Conservation (phyloP, 2,329 filamentous ascomycete genomes). For the Penicillium sp. region DNA sequence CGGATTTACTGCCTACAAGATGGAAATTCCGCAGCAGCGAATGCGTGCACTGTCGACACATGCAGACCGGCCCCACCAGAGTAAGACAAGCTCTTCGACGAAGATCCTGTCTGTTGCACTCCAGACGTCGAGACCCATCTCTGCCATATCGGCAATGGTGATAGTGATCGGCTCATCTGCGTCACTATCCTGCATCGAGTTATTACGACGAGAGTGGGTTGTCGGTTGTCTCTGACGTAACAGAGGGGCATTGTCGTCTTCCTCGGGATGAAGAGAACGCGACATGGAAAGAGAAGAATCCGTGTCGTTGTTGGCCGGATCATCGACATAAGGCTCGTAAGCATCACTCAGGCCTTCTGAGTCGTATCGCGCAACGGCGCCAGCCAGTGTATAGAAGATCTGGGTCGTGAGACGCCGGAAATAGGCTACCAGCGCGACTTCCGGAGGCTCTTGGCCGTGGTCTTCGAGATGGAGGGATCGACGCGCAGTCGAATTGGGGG, state of each 20-base stretch:
- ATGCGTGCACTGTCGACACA: slow-evolving; percentile 42
- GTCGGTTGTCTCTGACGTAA: slow-evolving; percentile 19
- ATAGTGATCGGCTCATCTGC: slow-evolving; percentile 33
- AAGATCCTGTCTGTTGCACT: slow-evolving; percentile 45
- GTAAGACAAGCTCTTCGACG: slow-evolving; percentile 41
- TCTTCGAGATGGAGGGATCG: slow-evolving; percentile 28
- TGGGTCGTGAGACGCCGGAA: slow-evolving; percentile 47
- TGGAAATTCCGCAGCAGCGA: slow-evolving; percentile 46
- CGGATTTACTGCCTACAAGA: slow-evolving; percentile 29
- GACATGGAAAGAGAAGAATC: slow-evolving; percentile 23
- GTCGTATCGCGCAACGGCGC: slow-evolving; percentile 42
- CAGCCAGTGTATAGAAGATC: slow-evolving; percentile 43
- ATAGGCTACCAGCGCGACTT: slow-evolving; percentile 48
- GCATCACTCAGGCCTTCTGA: slow-evolving; percentile 23
- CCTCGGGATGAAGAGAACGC: slow-evolving; percentile 22
- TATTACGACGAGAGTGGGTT: slow-evolving; percentile 1
- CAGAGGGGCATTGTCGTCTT: slow-evolving; percentile 27
- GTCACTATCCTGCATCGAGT: slow-evolving; percentile 1
- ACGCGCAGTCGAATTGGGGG: slow-evolving; percentile 22
- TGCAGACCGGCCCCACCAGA: slow-evolving; percentile 45
- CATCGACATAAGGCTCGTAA: slow-evolving; percentile 18
- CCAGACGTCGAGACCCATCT: slow-evolving; percentile 49
- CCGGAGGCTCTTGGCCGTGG: slow-evolving; percentile 35
- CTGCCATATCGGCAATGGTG: slow-evolving; percentile 42
- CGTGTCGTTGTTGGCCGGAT: slow-evolving; percentile 21